These are phyloP conservation scores for Globisporangium emineosum DNA, from an alignment of 352 stramenopile genomes.

Conservation along the genomic window DNA sequence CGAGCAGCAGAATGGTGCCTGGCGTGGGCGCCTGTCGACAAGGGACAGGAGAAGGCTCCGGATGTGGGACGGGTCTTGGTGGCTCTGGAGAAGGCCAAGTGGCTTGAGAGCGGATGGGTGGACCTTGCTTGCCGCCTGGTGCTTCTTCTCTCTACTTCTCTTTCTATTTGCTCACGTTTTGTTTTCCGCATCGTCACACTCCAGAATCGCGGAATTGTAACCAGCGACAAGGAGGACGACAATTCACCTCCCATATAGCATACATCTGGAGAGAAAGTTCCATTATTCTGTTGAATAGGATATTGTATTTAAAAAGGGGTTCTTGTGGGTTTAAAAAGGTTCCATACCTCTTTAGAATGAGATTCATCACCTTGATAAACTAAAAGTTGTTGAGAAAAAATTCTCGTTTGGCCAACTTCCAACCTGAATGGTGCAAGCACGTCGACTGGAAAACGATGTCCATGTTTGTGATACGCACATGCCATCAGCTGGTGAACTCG, in stretches of 20 bases:
- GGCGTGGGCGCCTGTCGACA: not conserved
- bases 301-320: too few species aligned
- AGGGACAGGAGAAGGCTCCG: not conserved
- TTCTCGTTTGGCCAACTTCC: too few species aligned
- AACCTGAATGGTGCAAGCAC: too few species aligned
- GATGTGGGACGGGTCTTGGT: not conserved
- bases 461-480: too few species aligned
- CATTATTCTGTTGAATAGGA: not conserved
- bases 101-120: not conserved
- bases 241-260: not conserved
- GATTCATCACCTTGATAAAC: too few species aligned
- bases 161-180: not conserved
- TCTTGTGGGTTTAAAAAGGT: too few species aligned
- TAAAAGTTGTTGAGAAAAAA: too few species aligned
- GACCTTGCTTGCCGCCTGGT: not conserved
- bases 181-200: not conserved
- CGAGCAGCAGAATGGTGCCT: constrained; percentile 13
- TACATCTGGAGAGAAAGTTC: not conserved
- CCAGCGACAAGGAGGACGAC: constrained; percentile 3
- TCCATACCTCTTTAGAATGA: too few species aligned
- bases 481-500: too few species aligned
- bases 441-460: too few species aligned
- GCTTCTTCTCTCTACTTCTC: not conserved
- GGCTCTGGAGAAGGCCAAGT: not conserved
- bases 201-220: constrained; percentile 8